Conservation (phyloP, 2,329 filamentous ascomycete genomes). For the Cladosporium sp. region DNA sequence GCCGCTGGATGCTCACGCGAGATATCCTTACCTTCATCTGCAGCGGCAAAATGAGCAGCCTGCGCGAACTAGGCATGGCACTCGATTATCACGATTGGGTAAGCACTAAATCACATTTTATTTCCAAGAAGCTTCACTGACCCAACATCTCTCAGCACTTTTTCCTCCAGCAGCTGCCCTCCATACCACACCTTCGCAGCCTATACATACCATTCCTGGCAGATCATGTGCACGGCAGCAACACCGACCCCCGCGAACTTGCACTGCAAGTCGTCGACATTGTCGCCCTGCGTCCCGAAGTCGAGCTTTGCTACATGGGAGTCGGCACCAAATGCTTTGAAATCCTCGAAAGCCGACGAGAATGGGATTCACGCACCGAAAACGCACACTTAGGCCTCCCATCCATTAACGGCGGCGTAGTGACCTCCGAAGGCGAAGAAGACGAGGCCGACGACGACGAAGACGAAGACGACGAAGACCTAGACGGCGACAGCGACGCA, state of each 20-base stretch:
- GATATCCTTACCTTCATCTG: conserved; percentile 66
- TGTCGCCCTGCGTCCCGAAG: conserved; percentile 68
- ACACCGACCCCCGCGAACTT: conserved; percentile 61
- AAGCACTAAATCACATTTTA: conserved; percentile 33
- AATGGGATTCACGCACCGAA: conserved; percentile 28
- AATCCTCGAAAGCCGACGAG: conserved; percentile 60
- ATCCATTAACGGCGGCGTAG: conserved; percentile 19
- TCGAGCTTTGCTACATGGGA: conserved; percentile 73
- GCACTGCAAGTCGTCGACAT: conserved; percentile 75
- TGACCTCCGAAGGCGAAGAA: conserved; percentile 26
- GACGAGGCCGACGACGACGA: conserved; percentile 44
- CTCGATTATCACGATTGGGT: conserved; percentile 77
- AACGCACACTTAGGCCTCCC: conserved; percentile 19
- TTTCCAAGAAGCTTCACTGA: not conserved
- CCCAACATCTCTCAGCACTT: conserved; percentile 53
- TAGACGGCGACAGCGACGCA: conserved; percentile 42
- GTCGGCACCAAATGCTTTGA: conserved; percentile 77
- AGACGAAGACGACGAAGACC: conserved; percentile 42
- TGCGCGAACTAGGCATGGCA: conserved; percentile 67
- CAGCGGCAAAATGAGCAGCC: conserved; percentile 66
- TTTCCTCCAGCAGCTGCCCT: conserved; percentile 70
- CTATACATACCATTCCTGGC: conserved; percentile 66
- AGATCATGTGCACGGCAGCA: conserved; percentile 53
- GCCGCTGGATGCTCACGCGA: conserved; percentile 65
- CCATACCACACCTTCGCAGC: conserved; percentile 64